Base-by-base conservation (phyloP, 805 yeast species). In the Sungouiella blattae region DNA sequence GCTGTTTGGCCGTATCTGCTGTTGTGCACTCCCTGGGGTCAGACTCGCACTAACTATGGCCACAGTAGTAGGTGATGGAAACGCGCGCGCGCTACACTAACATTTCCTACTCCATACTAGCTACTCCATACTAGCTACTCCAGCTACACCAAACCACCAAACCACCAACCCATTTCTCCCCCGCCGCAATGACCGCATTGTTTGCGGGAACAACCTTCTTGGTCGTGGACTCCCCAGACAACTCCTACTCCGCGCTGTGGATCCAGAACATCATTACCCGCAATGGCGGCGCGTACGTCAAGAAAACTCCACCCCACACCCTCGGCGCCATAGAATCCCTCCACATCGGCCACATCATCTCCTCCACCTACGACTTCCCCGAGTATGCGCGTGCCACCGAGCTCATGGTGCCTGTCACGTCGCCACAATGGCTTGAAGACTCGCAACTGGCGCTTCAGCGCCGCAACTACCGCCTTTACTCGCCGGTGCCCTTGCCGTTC, bases 401-500 rank as follows among this genome's bases (percentile, higher is more conserved):
- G 11, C 60, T 71, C 24, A 69, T 83, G 77, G 67, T 83, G 11
- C 87, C 93, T 0, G 71, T 83, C 1, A 82, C 85, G 11, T 71
- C 73, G 0, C 69, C 79, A 0, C 54, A 64, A 4, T 87, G 93
- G 87, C 64, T 84, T 2, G 44, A 55, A 18, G 77, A 73, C 25
- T 73, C 81, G 2, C 50, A 70, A 0, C 16, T 13, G 6, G 32
- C 28, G 6, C 18, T 11, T 18, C 46, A 31, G 24, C 50, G 50
- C 6, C 53, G 53, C 18, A 76, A 83, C 4, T 65, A 73, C 26
- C 69, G 80, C 37, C 69, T 74, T 1, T 88, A 73, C 55, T 77
- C 86, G 11, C 94, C 96, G 0, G 83, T 83, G 50, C 83, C 86
- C 6, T 64, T 64, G 18, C 77, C 73, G 39, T 73, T 85, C 42